phyloP scores from a whole-genome alignment of 2,329 filamentous ascomycete genomes.

The Aspergillus carbonarius region DNA sequence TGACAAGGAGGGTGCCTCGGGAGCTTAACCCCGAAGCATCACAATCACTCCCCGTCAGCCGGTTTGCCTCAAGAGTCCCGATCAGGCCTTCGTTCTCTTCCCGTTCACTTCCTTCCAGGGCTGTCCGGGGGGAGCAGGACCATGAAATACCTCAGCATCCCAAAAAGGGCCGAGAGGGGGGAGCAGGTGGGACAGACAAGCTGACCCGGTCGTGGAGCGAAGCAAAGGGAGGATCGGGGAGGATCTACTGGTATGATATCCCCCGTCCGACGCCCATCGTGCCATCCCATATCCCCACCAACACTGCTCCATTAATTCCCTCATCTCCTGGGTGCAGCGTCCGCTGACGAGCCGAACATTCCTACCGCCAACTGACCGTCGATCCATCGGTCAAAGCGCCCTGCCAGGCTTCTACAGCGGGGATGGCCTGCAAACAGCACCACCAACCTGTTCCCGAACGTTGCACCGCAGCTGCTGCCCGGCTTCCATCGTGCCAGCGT shows the following conservation, averaged over 20 bases:
- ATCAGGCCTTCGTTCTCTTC: not conserved
- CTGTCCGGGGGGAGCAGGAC: too few relatives aligned
- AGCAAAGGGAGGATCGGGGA: too few relatives aligned
- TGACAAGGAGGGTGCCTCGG: not conserved
- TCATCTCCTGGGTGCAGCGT: not conserved
- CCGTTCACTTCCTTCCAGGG: not conserved
- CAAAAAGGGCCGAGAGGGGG: not conserved
- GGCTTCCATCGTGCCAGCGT: not conserved
- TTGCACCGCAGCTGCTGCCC: not conserved
- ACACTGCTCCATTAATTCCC: not conserved
- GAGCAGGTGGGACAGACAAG: not conserved
- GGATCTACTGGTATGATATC: not conserved
- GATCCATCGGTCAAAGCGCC: not conserved
- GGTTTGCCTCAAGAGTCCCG: too few relatives aligned
- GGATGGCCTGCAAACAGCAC: not conserved
- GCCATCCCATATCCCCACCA: not conserved
- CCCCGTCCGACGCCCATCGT: too few relatives aligned
- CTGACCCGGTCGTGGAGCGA: not conserved
- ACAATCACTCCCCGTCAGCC: not conserved
- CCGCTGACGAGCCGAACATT: not conserved
- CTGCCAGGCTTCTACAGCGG: not conserved
- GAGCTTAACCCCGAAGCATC: not conserved
- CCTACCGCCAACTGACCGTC: not conserved
- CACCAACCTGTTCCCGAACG: not conserved
- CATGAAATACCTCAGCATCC: conserved; percentile 1